Conservation (phyloP, 495 filamentous ascomycete genomes). For the Terfezia claveryi region DNA sequence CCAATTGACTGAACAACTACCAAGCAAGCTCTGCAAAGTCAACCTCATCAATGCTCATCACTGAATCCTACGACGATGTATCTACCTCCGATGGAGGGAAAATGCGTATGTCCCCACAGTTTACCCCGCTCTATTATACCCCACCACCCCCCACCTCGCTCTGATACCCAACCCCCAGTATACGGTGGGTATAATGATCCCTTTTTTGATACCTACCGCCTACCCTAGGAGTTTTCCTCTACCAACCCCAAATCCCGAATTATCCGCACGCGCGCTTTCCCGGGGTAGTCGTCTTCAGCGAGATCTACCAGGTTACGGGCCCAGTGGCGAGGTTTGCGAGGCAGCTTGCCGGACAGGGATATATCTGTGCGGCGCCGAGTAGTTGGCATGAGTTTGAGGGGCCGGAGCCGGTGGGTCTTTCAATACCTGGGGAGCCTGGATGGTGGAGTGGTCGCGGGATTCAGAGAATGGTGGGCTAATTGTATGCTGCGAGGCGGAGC, state of each 20-base stretch:
- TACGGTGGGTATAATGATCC: not conserved
- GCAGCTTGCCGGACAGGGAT: conserved; percentile 82
- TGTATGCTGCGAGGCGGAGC: not conserved
- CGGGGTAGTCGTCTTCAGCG: conserved; percentile 74
- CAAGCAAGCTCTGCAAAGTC: too few species aligned
- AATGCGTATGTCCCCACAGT: conserved; percentile 13
- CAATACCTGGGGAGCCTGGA: not conserved
- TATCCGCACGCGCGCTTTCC: conserved; percentile 78
- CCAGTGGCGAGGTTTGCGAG: conserved; percentile 78
- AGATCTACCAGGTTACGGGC: conserved; percentile 97
- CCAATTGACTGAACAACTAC: too few species aligned
- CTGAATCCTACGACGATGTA: conserved; percentile 45
- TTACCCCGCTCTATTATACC: conserved; percentile 15
- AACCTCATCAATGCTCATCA: conserved; percentile 34
- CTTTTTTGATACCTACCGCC: conserved; percentile 3
- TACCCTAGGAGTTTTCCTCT: conserved; percentile 60
- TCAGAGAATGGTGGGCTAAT: not conserved
- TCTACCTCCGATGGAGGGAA: conserved; percentile 35
- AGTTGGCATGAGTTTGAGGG: conserved; percentile 87
- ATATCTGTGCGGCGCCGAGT: conserved; percentile 76
- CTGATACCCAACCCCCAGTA: not conserved
- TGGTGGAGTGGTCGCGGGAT: not conserved
- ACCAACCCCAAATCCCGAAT: conserved; percentile 61
- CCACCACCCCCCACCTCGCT: conserved; percentile 33
- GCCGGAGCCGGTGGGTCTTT: conserved; percentile 34